phyloP scores from a whole-genome alignment of 441 rosid species.

The Bruguiera hainesii region DNA sequence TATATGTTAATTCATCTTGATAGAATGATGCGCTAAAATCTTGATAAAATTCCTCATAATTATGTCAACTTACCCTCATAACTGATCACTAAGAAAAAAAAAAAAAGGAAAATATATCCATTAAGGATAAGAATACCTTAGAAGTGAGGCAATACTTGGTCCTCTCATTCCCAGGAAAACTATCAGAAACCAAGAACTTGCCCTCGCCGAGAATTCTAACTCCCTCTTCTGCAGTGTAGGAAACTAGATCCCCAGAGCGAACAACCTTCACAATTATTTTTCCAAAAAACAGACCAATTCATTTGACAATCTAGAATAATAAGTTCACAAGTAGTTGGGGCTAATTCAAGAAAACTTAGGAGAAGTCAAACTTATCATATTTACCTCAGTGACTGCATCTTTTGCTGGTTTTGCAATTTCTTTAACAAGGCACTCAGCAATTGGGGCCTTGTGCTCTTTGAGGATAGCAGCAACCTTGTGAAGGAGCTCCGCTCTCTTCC shows the following conservation, averaged over 20 bases:
- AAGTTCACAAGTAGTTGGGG: no score
- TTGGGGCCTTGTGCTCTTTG: constrained; percentile 73
- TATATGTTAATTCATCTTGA: no score
- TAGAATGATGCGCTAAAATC: no score
- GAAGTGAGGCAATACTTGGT: constrained; percentile 97
- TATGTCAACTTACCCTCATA: background rate
- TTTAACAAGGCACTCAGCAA: constrained; percentile 89
- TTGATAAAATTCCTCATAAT: background rate
- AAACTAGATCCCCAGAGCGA: constrained; percentile 92
- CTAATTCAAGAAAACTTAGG: no score
- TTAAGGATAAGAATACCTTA: constrained; percentile 43
- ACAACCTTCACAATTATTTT: constrained; percentile 51
- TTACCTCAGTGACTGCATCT: constrained; percentile 88
- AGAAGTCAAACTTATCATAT: no score
- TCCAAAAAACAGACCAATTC: background rate
- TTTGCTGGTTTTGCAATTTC: constrained; percentile 98
- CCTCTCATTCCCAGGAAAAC: constrained; percentile 94
- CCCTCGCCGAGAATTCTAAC: constrained; percentile 96
- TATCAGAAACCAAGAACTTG: constrained; percentile 86
- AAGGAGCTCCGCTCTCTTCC: constrained; percentile 97
- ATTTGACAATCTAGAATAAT: background rate
- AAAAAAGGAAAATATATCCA: background rate
- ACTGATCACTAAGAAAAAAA: background rate
- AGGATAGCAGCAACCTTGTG: constrained; percentile 91
- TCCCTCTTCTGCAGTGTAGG: constrained; percentile 94